Conservation (phyloP, 805 yeast genomes). For the Candida silvicultrix region DNA sequence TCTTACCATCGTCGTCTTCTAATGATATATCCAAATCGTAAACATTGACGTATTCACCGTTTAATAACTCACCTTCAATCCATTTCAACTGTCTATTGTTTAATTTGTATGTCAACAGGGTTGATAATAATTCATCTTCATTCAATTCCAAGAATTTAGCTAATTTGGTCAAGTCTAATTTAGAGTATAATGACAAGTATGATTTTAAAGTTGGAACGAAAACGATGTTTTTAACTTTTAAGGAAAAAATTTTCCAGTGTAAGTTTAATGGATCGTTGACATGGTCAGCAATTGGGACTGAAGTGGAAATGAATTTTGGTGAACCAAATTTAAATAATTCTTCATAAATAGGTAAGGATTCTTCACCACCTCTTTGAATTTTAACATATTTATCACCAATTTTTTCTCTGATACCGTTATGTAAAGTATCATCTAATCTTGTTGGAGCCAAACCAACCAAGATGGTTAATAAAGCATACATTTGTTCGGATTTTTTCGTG, state of each 20-base stretch:
- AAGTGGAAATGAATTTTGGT: conserved; percentile 40
- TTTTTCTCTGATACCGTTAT: conserved; percentile 37
- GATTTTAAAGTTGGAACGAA: conserved; percentile 35
- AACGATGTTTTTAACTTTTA: conserved; percentile 31
- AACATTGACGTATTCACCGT: conserved; percentile 33
- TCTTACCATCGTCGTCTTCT: conserved; percentile 27
- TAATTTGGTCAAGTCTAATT: conserved; percentile 37
- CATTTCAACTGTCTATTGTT: conserved; percentile 39
- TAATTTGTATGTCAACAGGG: conserved; percentile 37
- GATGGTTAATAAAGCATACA: conserved; percentile 42
- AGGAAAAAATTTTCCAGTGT: conserved; percentile 38
- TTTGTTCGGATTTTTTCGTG: conserved; percentile 42
- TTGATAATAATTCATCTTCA: conserved; percentile 28
- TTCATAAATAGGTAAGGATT: conserved; percentile 33
- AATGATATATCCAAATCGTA: conserved; percentile 39
- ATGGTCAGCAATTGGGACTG: conserved; percentile 27
- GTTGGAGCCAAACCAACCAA: conserved; percentile 40
- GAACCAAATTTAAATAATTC: conserved; percentile 40
- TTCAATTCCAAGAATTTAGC: conserved; percentile 31
- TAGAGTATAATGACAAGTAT: conserved; percentile 39
- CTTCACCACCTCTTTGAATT: conserved; percentile 37
- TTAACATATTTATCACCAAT: conserved; percentile 38
- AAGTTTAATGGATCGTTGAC: conserved; percentile 35
- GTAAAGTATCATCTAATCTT: conserved; percentile 38
- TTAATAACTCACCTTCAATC: conserved; percentile 33